A percentile compares a stretch with the other conserved stretches of the same genome.
Conservation (phyloP, 352 stramenopile species). For the Pythium sukuiense region DNA sequence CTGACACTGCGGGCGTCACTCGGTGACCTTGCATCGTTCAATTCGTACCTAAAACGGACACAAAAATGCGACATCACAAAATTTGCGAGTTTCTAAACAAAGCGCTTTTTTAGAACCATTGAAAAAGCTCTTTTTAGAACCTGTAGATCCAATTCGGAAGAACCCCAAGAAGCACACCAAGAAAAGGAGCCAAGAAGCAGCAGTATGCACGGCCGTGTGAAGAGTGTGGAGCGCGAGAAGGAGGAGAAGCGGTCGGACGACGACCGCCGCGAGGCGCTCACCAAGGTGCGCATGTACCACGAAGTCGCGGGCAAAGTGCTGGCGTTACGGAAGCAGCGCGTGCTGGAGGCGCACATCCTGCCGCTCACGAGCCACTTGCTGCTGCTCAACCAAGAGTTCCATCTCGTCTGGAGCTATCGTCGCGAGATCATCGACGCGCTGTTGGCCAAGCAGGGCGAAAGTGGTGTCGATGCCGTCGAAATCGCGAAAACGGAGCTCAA, state of each 20-base stretch:
- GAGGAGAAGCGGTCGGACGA: constrained; percentile 64
- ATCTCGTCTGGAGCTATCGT: constrained; percentile 96
- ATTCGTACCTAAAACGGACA: too few relatives aligned
- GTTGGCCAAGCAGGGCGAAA: constrained; percentile 27
- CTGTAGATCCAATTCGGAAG: background rate
- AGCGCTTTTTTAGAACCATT: background rate
- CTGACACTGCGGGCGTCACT: too few relatives aligned
- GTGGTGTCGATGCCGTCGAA: constrained; percentile 36
- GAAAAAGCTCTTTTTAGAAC: constrained; percentile 15
- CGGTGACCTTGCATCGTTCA: too few relatives aligned
- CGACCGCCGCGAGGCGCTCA: constrained; percentile 60
- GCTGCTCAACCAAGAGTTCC: constrained; percentile 96
- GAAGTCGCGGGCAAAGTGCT: constrained; percentile 75
- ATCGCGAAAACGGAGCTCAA: constrained; percentile 87
- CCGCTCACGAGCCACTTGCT: constrained; percentile 92
- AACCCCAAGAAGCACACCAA: background rate
- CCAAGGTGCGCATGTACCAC: constrained; percentile 74
- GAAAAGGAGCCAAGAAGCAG: background rate
- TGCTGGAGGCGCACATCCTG: constrained; percentile 56
- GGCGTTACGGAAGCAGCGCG: constrained; percentile 50
- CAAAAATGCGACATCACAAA: too few relatives aligned
- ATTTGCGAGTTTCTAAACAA: too few relatives aligned
- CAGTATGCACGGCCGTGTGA: constrained; percentile 70
- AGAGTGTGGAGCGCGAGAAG: constrained; percentile 74
- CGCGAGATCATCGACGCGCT: constrained; percentile 87